Conservation (phyloP, 345 rosid genomes). For the Eucalyptus regnans region DNA sequence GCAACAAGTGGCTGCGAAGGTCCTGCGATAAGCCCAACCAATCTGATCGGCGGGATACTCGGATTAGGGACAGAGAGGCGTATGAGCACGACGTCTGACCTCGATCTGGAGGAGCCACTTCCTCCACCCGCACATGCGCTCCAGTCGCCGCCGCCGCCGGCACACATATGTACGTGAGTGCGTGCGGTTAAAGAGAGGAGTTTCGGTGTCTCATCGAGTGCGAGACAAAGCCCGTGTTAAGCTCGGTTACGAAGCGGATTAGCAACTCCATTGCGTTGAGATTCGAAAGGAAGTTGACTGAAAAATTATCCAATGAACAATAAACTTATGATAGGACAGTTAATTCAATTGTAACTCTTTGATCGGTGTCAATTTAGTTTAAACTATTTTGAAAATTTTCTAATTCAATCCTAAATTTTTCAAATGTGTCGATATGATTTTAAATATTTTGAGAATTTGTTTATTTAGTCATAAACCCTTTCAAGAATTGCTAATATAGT, state of each 20-base stretch:
- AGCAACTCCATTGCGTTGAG: not conserved
- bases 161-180: not conserved
- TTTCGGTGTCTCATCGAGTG: not conserved
- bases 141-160: not conserved
- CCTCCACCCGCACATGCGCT: not conserved
- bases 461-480: no score
- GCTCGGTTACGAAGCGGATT: not conserved
- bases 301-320: not conserved
- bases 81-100: not conserved
- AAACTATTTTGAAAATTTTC: no score
- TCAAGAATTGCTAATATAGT: no score
- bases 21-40: not conserved
- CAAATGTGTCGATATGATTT: fast-evolving
- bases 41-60: not conserved
- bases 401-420: not conserved
- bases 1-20: not conserved
- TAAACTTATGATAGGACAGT: not conserved
- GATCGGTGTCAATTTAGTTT: fast-evolving
- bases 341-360: no score
- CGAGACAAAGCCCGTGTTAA: not conserved
- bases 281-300: not conserved
- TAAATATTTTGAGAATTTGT: no score
- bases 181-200: not conserved
- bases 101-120: not conserved
- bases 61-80: not conserved